Base-by-base conservation (phyloP, 495 filamentous ascomycete genomes). In the Penicillium malachiteum region DNA sequence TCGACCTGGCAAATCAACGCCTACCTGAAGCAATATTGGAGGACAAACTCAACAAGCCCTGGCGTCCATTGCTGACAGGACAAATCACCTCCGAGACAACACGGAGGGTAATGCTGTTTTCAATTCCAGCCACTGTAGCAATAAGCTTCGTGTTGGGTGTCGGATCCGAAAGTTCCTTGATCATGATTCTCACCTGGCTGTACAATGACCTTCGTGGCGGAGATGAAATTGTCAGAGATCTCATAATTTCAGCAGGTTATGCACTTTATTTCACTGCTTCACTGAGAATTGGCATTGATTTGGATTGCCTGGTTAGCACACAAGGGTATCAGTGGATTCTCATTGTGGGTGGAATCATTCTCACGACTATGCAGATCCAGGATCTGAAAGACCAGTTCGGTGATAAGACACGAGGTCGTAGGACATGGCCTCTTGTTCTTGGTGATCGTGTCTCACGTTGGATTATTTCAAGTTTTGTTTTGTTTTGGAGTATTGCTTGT, bases 171-270 rank as follows among this genome's bases (percentile, higher is more conserved):
- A 26, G 21, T 26, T 26, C 21, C 4, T 26, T 26, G n/a, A 58
- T 82, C 32, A 45, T 73, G 21, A 45, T 75, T 7, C 50, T 81
- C 6, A 75, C 60, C 0, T 84, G 71, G 66, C 56, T 80, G 46
- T 84, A 87, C 68, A 84, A 84, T 58, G 78, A 85, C 52, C 65
- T 82, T 4, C 52, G 65, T 8, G 78, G 76, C 0, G 75, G 68
- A 5, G 77, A 83, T 54, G 71, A 78, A 42, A 54, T 70, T 10
- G 59, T 69, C 3, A 68, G 82, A 3, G 73, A 84, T 41, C n/a
- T 71, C 0, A 65, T 84, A 45, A 82, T 74, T 43, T 71, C 78
- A 2, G 10, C 64, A 6, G 78, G 66, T 4, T 26, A 26, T 26
- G 21, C 21, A 26, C 0, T 80, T 74, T 44, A 52, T 58, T 7